These are phyloP conservation scores for Neofusicoccum sp. DNA, from an alignment of 2,329 filamentous ascomycete genomes.

Conservation along the genomic window DNA sequence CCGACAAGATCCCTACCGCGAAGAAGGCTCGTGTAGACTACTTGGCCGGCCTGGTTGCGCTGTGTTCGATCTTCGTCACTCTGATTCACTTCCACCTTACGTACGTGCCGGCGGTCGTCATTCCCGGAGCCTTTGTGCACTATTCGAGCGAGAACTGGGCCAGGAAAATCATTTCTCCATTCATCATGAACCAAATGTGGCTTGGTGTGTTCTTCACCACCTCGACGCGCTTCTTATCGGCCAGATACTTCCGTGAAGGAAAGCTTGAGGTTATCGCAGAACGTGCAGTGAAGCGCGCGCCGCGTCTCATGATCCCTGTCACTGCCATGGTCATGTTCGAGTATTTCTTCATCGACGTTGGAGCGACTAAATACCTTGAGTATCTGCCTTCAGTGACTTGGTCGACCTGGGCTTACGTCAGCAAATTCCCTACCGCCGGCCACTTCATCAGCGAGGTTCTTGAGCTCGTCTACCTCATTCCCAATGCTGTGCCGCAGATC, in stretches of 20 bases:
- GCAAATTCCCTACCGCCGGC: conserved; percentile 41
- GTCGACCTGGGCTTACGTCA: conserved; percentile 49
- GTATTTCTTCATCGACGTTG: conserved; percentile 48
- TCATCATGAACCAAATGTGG: conserved; percentile 48
- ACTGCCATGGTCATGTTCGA: conserved; percentile 44
- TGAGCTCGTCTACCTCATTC: conserved; percentile 47
- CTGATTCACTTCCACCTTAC: conserved; percentile 47
- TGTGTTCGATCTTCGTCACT: conserved; percentile 46
- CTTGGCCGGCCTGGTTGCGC: conserved; percentile 46
- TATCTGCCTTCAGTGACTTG: conserved; percentile 48
- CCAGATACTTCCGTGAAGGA: conserved; percentile 43
- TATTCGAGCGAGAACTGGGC: conserved; percentile 43
- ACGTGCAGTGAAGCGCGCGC: conserved; percentile 44
- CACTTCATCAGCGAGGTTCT: conserved; percentile 46
- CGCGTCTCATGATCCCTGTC: conserved; percentile 49
- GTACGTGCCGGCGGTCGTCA: conserved; percentile 42
- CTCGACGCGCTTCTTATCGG: conserved; percentile 46
- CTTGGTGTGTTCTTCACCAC: conserved; percentile 51
- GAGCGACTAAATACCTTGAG: conserved; percentile 43
- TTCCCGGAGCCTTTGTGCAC: conserved; percentile 36
- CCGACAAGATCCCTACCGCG: conserved; percentile 6
- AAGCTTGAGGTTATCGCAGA: conserved; percentile 45
- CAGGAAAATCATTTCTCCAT: conserved; percentile 43
- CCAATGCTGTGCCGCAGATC: conserved; percentile 48
- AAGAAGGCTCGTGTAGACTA: conserved; percentile 43